Base-by-base conservation (phyloP, 192 early-diverging fungal genomes). In the Phycomyces blakesleeanus region DNA sequence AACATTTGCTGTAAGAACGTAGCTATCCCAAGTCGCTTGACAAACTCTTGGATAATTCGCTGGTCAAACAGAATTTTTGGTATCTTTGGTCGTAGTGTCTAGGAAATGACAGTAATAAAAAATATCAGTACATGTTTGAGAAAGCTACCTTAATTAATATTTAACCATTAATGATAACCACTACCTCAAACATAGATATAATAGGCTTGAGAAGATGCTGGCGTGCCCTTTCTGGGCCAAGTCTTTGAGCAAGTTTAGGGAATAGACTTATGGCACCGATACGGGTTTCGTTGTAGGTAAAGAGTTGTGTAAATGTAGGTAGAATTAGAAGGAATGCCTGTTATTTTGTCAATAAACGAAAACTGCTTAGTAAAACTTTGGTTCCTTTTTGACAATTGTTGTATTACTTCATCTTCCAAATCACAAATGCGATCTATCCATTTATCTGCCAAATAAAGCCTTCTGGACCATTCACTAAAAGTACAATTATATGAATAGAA, bases 161-260 rank as follows among this genome's bases (percentile, higher is more conserved):
- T 47, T 12, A 14, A 11, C 44, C 44, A 12, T 47, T 12, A 18
- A 47, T 18, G 15, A 47, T 47, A 18, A 47, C 15, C 18, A 29
- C 51, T 77, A 83, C 81, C 65, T 85, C 83, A 67, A 85, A 83
- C n/a, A 85, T 63, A 5, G 79, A 71, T 20, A 83, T 62, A n/a
- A 81, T 81, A 1, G 77, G 81, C 41, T 85, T 85, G n/a, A 85
- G 62, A 9, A 85, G 53, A 52, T 78, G 72, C 0, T 55, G 44
- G 10, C 81, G 80, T 4, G 79, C 71, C 14, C 69, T 73, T 25
- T 81, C 74, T 14, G 65, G 71, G 11, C 83, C 83, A 3, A 85
- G 67, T 20, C 79, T 57, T 29, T 79, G 76, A 0, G 77, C 78
- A 7, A 85, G 73, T 21, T 78, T 83, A 9, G 83, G 69, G 53